Base-by-base conservation (phyloP, 169 alveolate species). In the Plasmodium fragile region DNA sequence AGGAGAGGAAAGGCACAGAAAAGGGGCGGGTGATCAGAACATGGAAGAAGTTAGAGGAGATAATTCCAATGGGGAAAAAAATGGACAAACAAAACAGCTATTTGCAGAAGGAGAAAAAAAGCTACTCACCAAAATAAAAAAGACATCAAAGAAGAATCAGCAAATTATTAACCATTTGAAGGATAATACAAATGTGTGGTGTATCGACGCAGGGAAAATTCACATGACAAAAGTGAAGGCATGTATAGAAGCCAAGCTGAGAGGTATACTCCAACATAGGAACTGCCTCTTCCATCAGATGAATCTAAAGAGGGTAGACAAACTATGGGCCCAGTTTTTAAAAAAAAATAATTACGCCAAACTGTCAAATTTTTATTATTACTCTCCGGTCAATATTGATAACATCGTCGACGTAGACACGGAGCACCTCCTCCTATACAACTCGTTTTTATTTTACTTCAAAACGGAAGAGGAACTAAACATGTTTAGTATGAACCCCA, bases 261-360 rank as follows among this genome's bases (percentile, higher is more conserved):
- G 81, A 34, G 45, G 81, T 2, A 16, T 75, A 25, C 43, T 87
- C 32, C 65, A 65, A 65, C 49, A 87, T 34, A 41, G 93, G 81
- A 77, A 87, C 45, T 59, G 81, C 65, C 81, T 87, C 59, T 87
- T 77, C 49, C 89, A 77, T 78, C 93, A 87, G 49, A 41, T 78
- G 81, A 87, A 78, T 49, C 55, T 87, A 34, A 75, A 41, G 49
- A 77, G 73, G 28, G 72, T 87, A 53, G 93, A 87, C 49, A 87
- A 87, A 78, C n/a, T 71, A 36, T 87, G 93, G 85, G 93, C 93
- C n/a, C 32, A 75, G 13, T 87, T 87, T 87, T 87, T 87, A 72
- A 87, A 79, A 87, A 79, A 87, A 65, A 75, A 87, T 87, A 87
- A 87, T 49, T 87, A 87, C 70, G 73, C 59, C 16, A 87, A 87